Evolutionary conservation across 2,329 filamentous ascomycete species (phyloP).

Genomic region (Rachicladosporium sp.): DNA sequence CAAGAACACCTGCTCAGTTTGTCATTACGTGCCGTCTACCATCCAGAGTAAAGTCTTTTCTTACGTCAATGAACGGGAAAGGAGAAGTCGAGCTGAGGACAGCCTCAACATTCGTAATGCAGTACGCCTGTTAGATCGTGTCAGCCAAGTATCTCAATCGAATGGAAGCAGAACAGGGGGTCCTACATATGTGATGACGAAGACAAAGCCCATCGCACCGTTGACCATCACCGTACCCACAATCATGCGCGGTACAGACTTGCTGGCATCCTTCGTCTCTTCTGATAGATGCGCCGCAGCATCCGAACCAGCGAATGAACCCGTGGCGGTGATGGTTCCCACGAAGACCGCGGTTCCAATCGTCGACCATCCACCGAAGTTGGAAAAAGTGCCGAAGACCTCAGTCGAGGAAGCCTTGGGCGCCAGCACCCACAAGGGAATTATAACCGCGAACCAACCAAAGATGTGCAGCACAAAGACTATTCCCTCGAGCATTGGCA

Average conservation of each 20-base stretch:
- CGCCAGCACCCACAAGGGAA: slow-evolving; percentile 19
- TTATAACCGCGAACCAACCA: slow-evolving; percentile 21
- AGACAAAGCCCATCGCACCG: slow-evolving; percentile 11
- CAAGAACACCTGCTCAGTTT: slow-evolving; percentile 2
- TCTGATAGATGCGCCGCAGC: slow-evolving; percentile 22
- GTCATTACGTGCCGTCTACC: not conserved
- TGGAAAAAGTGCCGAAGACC: slow-evolving; percentile 24
- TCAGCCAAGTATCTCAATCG: not conserved
- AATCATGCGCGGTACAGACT: slow-evolving; percentile 19
- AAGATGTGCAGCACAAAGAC: slow-evolving; percentile 18
- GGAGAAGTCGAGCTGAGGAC: not conserved
- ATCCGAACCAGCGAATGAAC: slow-evolving; percentile 14
- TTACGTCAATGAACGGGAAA: slow-evolving; percentile 5
- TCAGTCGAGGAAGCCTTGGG: slow-evolving; percentile 10
- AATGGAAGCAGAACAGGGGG: not conserved
- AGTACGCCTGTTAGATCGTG: slow-evolving; percentile 2
- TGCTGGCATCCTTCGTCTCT: slow-evolving; percentile 17
- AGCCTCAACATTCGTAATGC: slow-evolving; percentile 5
- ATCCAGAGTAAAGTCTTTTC: not conserved
- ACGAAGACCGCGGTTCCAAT: slow-evolving; percentile 20
- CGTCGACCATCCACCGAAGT: slow-evolving; percentile 26
- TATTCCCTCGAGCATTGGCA: slow-evolving; percentile 27
- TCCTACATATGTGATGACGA: slow-evolving; percentile 13
- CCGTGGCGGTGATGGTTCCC: slow-evolving; percentile 19
- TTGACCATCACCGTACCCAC: slow-evolving; percentile 16